Conservation (phyloP, 352 stramenopile genomes). For the Achlya hypogyna region DNA sequence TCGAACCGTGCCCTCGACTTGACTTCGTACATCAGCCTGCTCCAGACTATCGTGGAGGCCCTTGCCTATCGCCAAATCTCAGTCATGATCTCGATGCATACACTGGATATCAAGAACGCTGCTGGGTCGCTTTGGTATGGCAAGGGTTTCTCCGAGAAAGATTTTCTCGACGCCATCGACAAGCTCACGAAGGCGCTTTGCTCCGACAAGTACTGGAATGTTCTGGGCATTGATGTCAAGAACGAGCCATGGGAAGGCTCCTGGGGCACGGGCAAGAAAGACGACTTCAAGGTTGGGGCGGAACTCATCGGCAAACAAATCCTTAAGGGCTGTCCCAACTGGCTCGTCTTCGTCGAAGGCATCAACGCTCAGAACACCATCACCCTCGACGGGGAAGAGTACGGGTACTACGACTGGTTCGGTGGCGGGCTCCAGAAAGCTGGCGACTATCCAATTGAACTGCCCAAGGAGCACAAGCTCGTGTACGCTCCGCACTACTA, state of each 20-base stretch:
- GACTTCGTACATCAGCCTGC: constrained; percentile 35
- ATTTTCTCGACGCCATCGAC: constrained; percentile 35
- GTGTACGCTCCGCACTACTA: constrained; percentile 74
- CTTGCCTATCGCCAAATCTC: constrained; percentile 37
- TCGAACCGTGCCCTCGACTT: constrained; percentile 54
- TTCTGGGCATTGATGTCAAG: constrained; percentile 65
- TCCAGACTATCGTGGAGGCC: constrained; percentile 35
- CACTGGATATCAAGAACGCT: constrained; percentile 31
- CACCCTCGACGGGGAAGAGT: constrained; percentile 25
- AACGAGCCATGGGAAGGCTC: constrained; percentile 43
- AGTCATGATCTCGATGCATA: constrained; percentile 50
- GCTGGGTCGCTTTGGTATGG: constrained; percentile 42
- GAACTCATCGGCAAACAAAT: constrained; percentile 25
- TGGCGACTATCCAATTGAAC: constrained; percentile 17
- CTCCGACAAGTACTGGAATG: constrained; percentile 58
- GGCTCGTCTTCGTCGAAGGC: constrained; percentile 32
- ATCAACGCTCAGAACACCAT: constrained; percentile 29
- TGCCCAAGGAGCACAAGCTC: constrained; percentile 32
- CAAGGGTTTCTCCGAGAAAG: constrained; percentile 27
- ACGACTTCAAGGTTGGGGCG: constrained; percentile 26
- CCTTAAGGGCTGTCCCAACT: constrained; percentile 28
- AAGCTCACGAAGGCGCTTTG: constrained; percentile 40
- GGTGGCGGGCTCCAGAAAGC: constrained; percentile 31
- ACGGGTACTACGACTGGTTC: constrained; percentile 34
- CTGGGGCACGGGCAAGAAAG: constrained; percentile 33